Conservation (phyloP, 2,329 filamentous ascomycete species). For the Aspergillus tamarii region DNA sequence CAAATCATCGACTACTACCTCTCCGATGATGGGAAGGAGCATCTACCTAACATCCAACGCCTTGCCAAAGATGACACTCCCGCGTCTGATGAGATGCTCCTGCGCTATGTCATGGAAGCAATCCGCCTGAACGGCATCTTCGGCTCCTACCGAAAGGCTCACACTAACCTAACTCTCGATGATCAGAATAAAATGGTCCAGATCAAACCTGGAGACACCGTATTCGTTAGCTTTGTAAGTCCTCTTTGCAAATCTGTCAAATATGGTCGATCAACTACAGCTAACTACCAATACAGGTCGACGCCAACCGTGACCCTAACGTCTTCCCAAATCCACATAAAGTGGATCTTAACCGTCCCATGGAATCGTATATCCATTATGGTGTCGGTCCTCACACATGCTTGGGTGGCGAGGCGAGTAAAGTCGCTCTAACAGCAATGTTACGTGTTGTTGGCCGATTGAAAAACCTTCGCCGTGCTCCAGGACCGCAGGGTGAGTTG, state of each 20-base stretch:
- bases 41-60: slow-evolving; percentile 65
- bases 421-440: slow-evolving; percentile 68
- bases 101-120: slow-evolving; percentile 73
- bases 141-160: slow-evolving; percentile 62
- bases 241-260: too few species aligned
- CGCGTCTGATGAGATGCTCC: slow-evolving; percentile 64
- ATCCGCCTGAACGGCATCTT: slow-evolving; percentile 69
- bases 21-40: slow-evolving; percentile 56
- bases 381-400: slow-evolving; percentile 65
- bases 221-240: slow-evolving; percentile 68
- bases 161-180: slow-evolving; percentile 52
- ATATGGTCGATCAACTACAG: slow-evolving; percentile 32
- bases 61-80: slow-evolving; percentile 59
- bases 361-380: slow-evolving; percentile 68
- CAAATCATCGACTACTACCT: slow-evolving; percentile 76
- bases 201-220: slow-evolving; percentile 60
- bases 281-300: slow-evolving; percentile 40
- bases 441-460: slow-evolving; percentile 67
- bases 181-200: slow-evolving; percentile 54
- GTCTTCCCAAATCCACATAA: slow-evolving; percentile 64
- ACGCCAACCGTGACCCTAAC: slow-evolving; percentile 58
- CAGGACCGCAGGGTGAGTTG: slow-evolving; percentile 66
- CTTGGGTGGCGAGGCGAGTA: slow-evolving; percentile 63
- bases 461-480: slow-evolving; percentile 62
- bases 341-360: slow-evolving; percentile 65